Evolutionary conservation across 768 basidiomycete genomes (phyloP).

Genomic region (Pisolithus albus): DNA sequence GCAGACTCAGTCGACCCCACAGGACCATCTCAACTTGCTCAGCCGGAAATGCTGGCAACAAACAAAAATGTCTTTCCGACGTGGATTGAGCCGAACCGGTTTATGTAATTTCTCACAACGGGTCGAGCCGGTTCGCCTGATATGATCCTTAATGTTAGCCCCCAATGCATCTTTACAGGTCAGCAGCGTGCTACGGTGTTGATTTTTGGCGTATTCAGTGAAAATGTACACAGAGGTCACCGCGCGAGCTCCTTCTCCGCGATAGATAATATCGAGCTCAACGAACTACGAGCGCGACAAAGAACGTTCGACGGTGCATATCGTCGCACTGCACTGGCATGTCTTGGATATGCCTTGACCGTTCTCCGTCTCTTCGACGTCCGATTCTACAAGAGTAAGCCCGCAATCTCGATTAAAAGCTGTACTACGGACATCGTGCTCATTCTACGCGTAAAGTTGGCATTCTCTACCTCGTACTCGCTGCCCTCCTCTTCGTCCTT

Average conservation of each 20-base stretch:
- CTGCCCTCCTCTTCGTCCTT: slow-evolving; percentile 49
- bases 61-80: slow-evolving; percentile 11
- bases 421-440: no score
- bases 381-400: slow-evolving; percentile 66
- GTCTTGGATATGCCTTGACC: slow-evolving; percentile 66
- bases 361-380: slow-evolving; percentile 75
- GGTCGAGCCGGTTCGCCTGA: slow-evolving; percentile 14
- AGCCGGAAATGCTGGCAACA: neutral
- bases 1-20: slow-evolving; percentile 18
- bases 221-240: slow-evolving; percentile 32
- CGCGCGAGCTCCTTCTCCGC: slow-evolving; percentile 45
- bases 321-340: slow-evolving; percentile 64
- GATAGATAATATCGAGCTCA: slow-evolving; percentile 51
- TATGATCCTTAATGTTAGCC: no score
- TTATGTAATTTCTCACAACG: slow-evolving; percentile 1
- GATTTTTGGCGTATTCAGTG: neutral
- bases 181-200: neutral
- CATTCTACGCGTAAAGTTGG: slow-evolving; percentile 37
- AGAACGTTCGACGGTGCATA: slow-evolving; percentile 84
- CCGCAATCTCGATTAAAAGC: neutral
- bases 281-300: slow-evolving; percentile 72
- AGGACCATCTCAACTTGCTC: slow-evolving; percentile 13
- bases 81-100: slow-evolving; percentile 7
- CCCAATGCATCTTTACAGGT: slow-evolving; percentile 23
- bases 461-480: slow-evolving; percentile 57